Evolutionary conservation across 2,329 filamentous ascomycete genomes (phyloP).

Genomic region (Epichloe hybrida): DNA sequence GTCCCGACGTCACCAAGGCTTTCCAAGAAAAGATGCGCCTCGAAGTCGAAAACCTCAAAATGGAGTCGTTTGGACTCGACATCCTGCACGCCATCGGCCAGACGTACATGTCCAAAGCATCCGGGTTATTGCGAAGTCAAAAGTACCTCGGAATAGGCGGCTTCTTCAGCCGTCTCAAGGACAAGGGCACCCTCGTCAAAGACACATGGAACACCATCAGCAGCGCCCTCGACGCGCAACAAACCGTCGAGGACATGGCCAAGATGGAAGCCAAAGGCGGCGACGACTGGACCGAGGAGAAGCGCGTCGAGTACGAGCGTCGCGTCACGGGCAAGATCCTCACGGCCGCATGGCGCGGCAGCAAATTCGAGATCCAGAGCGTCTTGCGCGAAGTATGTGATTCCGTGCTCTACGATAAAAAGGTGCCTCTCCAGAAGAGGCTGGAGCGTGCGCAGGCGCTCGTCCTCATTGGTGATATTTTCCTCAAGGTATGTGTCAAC

Average conservation of each 20-base stretch:
- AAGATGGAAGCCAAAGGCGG: slow-evolving; percentile 88
- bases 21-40: slow-evolving; percentile 91
- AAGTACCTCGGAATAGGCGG: slow-evolving; percentile 94
- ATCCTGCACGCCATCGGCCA: slow-evolving; percentile 90
- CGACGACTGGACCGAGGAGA: slow-evolving; percentile 97
- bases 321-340: slow-evolving; percentile 96
- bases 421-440: slow-evolving; percentile 69
- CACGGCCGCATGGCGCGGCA: slow-evolving; percentile 88
- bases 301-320: slow-evolving; percentile 88
- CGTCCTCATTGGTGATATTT: slow-evolving; percentile 78
- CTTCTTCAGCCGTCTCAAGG: slow-evolving; percentile 86
- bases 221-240: slow-evolving; percentile 90
- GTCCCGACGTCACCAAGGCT: slow-evolving; percentile 65
- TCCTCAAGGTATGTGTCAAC: slow-evolving; percentile 57
- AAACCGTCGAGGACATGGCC: slow-evolving; percentile 98
- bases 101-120: slow-evolving; percentile 80
- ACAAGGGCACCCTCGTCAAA: slow-evolving; percentile 93
- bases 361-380: slow-evolving; percentile 95
- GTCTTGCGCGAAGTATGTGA: slow-evolving; percentile 93
- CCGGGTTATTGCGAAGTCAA: slow-evolving; percentile 79
- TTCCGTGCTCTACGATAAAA: slow-evolving; percentile 64
- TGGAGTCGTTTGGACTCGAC: slow-evolving; percentile 95
- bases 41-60: slow-evolving; percentile 96
- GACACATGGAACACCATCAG: slow-evolving; percentile 98
- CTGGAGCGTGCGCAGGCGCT: slow-evolving; percentile 84